Percentiles rank a stretch among this genome's conserved stretches.
phyloP scores from a whole-genome alignment of 208 protist species.

The Trypanosoma boissoni region DNA sequence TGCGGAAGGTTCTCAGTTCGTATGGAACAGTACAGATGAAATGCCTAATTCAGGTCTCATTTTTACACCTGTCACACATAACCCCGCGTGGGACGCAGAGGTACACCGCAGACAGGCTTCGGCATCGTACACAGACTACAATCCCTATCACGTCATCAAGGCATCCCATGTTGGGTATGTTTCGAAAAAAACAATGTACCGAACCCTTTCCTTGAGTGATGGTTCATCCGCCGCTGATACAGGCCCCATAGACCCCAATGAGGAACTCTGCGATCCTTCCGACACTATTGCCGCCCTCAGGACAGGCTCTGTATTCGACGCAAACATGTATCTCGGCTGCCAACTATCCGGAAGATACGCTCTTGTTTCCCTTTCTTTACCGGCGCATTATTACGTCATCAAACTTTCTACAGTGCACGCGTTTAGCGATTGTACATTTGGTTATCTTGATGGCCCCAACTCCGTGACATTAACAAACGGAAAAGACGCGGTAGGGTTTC shows the following conservation, averaged over 20 bases:
- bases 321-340: slow-evolving; percentile 15
- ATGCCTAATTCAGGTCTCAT: slow-evolving; percentile 2
- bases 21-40: neutral
- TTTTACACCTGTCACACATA: slow-evolving; percentile 6
- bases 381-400: slow-evolving; percentile 1
- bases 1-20: neutral
- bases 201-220: slow-evolving; percentile 1
- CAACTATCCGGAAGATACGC: slow-evolving; percentile 4
- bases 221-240: neutral
- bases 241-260: neutral
- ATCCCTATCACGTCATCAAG: slow-evolving; percentile 21
- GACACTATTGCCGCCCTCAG: slow-evolving; percentile 17
- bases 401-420: neutral
- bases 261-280: neutral
- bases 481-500: slow-evolving; percentile 6
- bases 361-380: neutral
- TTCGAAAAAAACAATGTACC: neutral
- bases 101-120: slow-evolving; percentile 12
- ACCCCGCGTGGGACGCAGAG: neutral
- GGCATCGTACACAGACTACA: slow-evolving; percentile 21
- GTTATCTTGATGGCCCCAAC: neutral
- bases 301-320: neutral
- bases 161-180: slow-evolving; percentile 4
- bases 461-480: slow-evolving; percentile 5
- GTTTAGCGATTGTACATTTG: neutral